A percentile compares a stretch with the other conserved stretches of the same genome.
Evolutionary conservation across 1,284 basidiomycete genomes (phyloP).

Genomic region (Leccinum subfulvum): DNA sequence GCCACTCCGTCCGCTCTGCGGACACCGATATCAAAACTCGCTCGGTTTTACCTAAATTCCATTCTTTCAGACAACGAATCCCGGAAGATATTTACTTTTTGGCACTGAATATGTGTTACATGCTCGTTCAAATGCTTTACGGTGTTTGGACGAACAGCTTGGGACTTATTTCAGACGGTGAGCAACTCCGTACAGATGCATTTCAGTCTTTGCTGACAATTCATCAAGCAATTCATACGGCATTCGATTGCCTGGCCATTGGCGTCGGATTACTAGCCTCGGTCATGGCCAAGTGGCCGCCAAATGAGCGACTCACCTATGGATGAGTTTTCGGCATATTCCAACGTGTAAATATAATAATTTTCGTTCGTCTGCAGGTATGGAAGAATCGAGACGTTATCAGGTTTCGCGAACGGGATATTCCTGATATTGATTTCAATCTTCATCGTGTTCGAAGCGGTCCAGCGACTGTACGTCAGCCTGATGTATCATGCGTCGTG

Average conservation of each 20-base stretch:
- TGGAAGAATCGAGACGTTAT: conserved; percentile 96
- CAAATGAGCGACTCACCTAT: conserved; percentile 93
- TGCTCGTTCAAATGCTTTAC: conserved; percentile 94
- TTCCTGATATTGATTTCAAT: conserved; percentile 96
- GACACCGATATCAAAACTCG: conserved; percentile 55
- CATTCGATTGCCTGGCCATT: conserved; percentile 98
- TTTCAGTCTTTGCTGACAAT: conserved; percentile 4
- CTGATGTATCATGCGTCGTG: conserved; percentile 26
- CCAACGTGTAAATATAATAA: background rate
- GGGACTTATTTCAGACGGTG: conserved; percentile 95
- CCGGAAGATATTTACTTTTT: conserved; percentile 95
- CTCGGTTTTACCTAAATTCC: conserved; percentile 78
- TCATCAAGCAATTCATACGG: conserved; percentile 95
- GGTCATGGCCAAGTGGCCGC: conserved; percentile 97
- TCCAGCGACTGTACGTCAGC: conserved; percentile 83
- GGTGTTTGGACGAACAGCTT: conserved; percentile 98
- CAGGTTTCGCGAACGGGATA: conserved; percentile 97
- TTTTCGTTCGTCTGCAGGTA: conserved; percentile 54
- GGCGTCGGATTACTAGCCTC: conserved; percentile 95
- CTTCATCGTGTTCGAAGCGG: conserved; percentile 97
- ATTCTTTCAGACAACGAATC: conserved; percentile 91
- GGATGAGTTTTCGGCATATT: conserved; percentile 53
- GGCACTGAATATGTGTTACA: conserved; percentile 91
- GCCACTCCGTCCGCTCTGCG: conserved; percentile 45
- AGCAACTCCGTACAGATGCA: conserved; percentile 25